Conservation (phyloP, 2,329 filamentous ascomycete genomes). For the Arthrinium phaeospermum region DNA sequence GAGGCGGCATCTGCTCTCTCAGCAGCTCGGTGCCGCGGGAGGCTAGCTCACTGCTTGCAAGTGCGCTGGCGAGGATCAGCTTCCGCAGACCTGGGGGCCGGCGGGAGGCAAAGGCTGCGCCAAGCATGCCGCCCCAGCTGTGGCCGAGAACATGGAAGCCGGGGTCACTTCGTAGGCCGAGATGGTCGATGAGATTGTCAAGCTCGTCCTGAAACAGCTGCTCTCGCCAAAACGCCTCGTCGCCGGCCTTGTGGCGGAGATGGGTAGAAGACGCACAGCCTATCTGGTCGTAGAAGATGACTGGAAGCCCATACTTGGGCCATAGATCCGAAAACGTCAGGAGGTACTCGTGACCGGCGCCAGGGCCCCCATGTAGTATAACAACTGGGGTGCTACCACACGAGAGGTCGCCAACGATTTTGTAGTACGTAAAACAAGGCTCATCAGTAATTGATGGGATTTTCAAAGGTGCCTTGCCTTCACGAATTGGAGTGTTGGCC, state of each 20-base stretch:
- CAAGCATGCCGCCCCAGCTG: constrained; percentile 30
- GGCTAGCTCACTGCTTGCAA: background rate
- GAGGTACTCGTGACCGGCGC: constrained; percentile 30
- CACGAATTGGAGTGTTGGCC: too few species aligned
- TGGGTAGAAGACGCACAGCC: constrained; percentile 30
- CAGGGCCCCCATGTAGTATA: constrained; percentile 28
- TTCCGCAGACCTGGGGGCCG: constrained; percentile 1
- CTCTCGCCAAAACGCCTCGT: constrained; percentile 27
- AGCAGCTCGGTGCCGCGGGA: background rate
- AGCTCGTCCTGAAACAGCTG: constrained; percentile 29
- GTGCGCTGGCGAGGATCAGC: constrained; percentile 19
- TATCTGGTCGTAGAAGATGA: constrained; percentile 32
- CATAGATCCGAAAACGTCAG: constrained; percentile 24
- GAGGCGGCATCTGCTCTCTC: background rate
- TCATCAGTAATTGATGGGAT: background rate
- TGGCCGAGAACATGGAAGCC: constrained; percentile 30
- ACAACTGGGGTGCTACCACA: constrained; percentile 22
- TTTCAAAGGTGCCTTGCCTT: too few species aligned
- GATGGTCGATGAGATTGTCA: constrained; percentile 27
- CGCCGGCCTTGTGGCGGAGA: constrained; percentile 25
- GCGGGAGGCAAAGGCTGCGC: constrained; percentile 24
- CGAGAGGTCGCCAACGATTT: constrained; percentile 27
- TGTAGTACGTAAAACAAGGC: constrained; percentile 21
- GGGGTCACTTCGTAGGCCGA: constrained; percentile 23
- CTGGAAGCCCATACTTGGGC: constrained; percentile 22